These are phyloP conservation scores for Diaporthe vaccinii DNA, from an alignment of 2,329 filamentous ascomycete species.

Conservation along the genomic window DNA sequence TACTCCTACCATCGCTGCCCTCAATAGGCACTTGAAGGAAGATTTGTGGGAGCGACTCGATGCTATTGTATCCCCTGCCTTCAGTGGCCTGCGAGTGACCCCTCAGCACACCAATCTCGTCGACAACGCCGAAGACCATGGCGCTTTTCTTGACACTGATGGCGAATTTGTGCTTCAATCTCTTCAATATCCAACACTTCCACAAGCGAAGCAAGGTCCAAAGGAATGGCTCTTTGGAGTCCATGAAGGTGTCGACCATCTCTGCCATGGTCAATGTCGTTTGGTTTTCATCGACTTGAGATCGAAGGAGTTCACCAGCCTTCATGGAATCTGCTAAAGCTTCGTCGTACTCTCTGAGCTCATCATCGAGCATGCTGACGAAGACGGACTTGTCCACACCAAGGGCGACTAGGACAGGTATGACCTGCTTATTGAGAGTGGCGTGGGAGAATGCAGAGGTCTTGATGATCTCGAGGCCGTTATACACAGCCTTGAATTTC, in stretches of 20 bases:
- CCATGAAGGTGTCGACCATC: slow-evolving; percentile 85
- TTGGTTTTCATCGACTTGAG: slow-evolving; percentile 87
- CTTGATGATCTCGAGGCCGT: slow-evolving; percentile 86
- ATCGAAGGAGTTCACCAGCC: slow-evolving; percentile 77
- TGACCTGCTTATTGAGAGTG: slow-evolving; percentile 90
- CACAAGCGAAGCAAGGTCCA: slow-evolving; percentile 85
- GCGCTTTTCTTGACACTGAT: slow-evolving; percentile 87
- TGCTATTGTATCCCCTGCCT: slow-evolving; percentile 51
- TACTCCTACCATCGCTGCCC: slow-evolving; percentile 60
- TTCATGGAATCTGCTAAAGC: slow-evolving; percentile 76
- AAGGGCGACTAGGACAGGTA: slow-evolving; percentile 84
- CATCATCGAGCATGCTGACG: slow-evolving; percentile 72
- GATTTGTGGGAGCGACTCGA: slow-evolving; percentile 79
- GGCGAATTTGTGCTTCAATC: slow-evolving; percentile 91
- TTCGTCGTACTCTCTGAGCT: slow-evolving; percentile 76
- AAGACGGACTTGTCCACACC: slow-evolving; percentile 80
- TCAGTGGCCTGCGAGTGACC: slow-evolving; percentile 73
- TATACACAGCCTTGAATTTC: slow-evolving; percentile 82
- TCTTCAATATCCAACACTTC: slow-evolving; percentile 90
- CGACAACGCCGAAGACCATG: slow-evolving; percentile 88
- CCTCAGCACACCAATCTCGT: slow-evolving; percentile 82
- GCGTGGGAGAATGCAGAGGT: slow-evolving; percentile 82
- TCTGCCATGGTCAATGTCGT: slow-evolving; percentile 80
- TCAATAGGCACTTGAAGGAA: slow-evolving; percentile 81
- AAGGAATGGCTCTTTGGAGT: slow-evolving; percentile 81